These are phyloP conservation scores for Rutstroemia sp. DNA, from an alignment of 2,329 filamentous ascomycete species.

Conservation along the genomic window DNA sequence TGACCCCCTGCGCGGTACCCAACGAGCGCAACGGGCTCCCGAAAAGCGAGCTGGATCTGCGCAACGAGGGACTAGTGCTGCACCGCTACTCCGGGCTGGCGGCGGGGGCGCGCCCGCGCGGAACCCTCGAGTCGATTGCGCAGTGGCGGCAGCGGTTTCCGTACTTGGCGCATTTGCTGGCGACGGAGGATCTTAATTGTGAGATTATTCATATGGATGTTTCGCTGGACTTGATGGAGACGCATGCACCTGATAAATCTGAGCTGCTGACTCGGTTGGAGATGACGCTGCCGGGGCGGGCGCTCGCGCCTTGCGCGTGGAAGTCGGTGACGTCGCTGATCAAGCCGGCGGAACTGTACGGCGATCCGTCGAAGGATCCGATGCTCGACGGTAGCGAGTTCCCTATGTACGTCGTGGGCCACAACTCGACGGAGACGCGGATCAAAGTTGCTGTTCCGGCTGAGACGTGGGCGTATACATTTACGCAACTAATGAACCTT, in stretches of 20 bases:
- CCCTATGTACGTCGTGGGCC: conserved; percentile 14
- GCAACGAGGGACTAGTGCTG: conserved; percentile 14
- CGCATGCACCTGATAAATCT: conserved; percentile 50
- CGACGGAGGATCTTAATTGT: conserved; percentile 44
- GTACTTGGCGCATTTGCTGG: conserved; percentile 45
- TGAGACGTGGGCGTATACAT: conserved; percentile 25
- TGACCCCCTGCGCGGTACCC: conserved; percentile 16
- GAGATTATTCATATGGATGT: conserved; percentile 56
- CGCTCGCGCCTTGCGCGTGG: conserved; percentile 50
- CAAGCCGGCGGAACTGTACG: conserved; percentile 41
- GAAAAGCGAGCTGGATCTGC: conserved; percentile 19
- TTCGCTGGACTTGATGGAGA: conserved; percentile 50
- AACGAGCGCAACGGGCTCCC: conserved; percentile 14
- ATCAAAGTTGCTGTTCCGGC: conserved; percentile 27
- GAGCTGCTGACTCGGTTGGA: conserved; percentile 54
- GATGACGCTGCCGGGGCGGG: conserved; percentile 47
- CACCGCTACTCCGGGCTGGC: conserved; percentile 23
- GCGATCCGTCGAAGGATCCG: conserved; percentile 30
- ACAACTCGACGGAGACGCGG: conserved; percentile 15
- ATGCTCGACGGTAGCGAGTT: conserved; percentile 18
- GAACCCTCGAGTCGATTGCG: conserved; percentile 43
- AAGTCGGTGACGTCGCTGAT: conserved; percentile 52
- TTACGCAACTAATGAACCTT: conserved; percentile 21
- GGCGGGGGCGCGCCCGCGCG: conserved; percentile 13
- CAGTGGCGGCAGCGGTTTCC: conserved; percentile 54